Conservation (phyloP, 345 rosid genomes). For the Salix suchowensis region DNA sequence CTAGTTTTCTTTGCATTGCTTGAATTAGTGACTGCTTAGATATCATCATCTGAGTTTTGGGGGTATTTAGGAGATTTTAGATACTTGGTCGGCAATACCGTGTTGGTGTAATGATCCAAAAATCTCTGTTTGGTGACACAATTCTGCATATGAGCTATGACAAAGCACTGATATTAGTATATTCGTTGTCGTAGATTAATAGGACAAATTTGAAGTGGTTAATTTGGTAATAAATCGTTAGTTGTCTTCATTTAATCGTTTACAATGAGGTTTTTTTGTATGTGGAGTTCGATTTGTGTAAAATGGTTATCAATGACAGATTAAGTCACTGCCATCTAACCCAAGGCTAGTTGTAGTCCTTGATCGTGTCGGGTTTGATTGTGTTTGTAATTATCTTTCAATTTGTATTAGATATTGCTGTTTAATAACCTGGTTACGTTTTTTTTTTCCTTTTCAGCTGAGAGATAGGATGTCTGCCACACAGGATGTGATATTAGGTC, state of each 20-base stretch:
- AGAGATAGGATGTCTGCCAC: constrained; percentile 17
- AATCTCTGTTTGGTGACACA: no score
- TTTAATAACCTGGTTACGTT: background rate
- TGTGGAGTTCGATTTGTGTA: background rate
- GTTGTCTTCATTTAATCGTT: background rate
- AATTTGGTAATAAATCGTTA: background rate
- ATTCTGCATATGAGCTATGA: no score
- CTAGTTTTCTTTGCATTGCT: background rate
- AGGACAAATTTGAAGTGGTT: background rate
- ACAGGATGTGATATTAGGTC: constrained; percentile 27
- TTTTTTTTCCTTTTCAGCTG: background rate
- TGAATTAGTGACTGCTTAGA: background rate
- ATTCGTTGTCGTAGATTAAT: background rate
- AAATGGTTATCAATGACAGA: no score
- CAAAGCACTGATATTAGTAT: no score
- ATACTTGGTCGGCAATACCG: background rate
- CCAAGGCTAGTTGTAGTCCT: no score
- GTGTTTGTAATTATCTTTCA: background rate
- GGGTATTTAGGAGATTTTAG: background rate
- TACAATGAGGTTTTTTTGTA: no score
- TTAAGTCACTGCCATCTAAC: no score
- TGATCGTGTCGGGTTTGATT: background rate
- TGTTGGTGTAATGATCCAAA: background rate
- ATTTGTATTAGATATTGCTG: background rate
- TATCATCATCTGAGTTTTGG: background rate